Conservation (phyloP, 768 basidiomycete species). For the Coprinopsis sp. region DNA sequence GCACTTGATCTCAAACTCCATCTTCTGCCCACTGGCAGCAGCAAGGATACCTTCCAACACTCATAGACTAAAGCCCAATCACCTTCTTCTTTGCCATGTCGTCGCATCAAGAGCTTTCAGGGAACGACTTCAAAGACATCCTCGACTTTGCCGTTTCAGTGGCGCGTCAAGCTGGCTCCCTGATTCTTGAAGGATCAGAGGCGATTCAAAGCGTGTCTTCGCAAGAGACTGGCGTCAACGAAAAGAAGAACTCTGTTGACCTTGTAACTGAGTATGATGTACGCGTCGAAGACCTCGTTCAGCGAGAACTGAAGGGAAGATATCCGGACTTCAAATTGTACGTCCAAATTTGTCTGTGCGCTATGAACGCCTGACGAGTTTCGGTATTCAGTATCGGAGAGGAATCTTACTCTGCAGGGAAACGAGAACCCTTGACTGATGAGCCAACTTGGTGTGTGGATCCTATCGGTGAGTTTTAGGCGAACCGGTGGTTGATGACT, state of each 20-base stretch:
- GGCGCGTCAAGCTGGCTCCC: slow-evolving; percentile 66
- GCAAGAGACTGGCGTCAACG: slow-evolving; percentile 48
- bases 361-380: not conserved
- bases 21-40: too few species aligned
- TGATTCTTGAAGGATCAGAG: slow-evolving; percentile 74
- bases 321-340: slow-evolving; percentile 85
- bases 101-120: slow-evolving; percentile 36
- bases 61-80: too few species aligned
- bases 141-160: slow-evolving; percentile 67
- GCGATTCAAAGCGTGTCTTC: slow-evolving; percentile 55
- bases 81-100: slow-evolving; percentile 23
- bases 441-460: slow-evolving; percentile 95
- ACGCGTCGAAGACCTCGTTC: slow-evolving; percentile 82
- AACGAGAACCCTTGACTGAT: slow-evolving; percentile 66
- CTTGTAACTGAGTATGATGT: slow-evolving; percentile 95
- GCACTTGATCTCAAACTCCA: too few species aligned
- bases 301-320: slow-evolving; percentile 51
- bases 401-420: slow-evolving; percentile 83
- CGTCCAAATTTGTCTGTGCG: slow-evolving; percentile 24
- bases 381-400: slow-evolving; percentile 73
- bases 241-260: slow-evolving; percentile 94
- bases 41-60: too few species aligned
- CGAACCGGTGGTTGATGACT: not conserved
- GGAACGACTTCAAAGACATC: slow-evolving; percentile 49
- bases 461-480: slow-evolving; percentile 63